phyloP scores from a whole-genome alignment of 139 green algal species.

The Picochlorum sp. region DNA sequence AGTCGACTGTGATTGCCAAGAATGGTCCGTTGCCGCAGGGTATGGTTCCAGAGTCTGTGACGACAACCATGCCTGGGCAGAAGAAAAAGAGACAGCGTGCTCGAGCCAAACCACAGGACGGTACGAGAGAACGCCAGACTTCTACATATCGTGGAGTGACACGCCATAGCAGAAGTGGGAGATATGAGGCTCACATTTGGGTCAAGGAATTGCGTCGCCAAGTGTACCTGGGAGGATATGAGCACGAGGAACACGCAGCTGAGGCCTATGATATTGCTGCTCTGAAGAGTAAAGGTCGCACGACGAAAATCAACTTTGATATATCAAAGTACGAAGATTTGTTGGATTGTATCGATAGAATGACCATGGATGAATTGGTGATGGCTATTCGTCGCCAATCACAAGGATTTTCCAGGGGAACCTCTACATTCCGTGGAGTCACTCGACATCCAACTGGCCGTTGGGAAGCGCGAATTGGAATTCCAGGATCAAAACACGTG shows the following conservation, averaged over 20 bases:
- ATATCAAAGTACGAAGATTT: conserved; percentile 65
- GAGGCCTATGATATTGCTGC: conserved; percentile 85
- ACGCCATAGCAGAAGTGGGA: conserved; percentile 58
- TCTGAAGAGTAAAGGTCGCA: conserved; percentile 66
- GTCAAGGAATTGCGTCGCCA: conserved; percentile 75
- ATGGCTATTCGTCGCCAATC: conserved; percentile 74
- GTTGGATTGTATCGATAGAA: conserved; percentile 56
- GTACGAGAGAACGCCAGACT: conserved; percentile 2
- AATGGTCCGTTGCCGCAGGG: too few species aligned
- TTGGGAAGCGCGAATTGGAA: conserved; percentile 80
- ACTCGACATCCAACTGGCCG: conserved; percentile 70
- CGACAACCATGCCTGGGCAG: too few species aligned
- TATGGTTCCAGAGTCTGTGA: too few species aligned
- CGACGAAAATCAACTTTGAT: conserved; percentile 62
- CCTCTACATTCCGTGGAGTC: conserved; percentile 69
- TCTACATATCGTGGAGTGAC: conserved; percentile 66
- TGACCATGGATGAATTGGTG: conserved; percentile 81
- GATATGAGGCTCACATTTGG: conserved; percentile 71
- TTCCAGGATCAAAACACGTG: conserved; percentile 81
- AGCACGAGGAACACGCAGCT: conserved; percentile 78
- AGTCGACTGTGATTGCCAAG: too few species aligned
- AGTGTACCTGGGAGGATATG: conserved; percentile 58
- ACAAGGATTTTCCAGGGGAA: conserved; percentile 83
- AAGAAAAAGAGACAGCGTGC: too few species aligned
- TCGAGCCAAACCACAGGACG: too few species aligned